Percentiles rank a stretch among this genome's conserved stretches.
Conservation (phyloP, 441 rosid species). For the Omphalea diandra region DNA sequence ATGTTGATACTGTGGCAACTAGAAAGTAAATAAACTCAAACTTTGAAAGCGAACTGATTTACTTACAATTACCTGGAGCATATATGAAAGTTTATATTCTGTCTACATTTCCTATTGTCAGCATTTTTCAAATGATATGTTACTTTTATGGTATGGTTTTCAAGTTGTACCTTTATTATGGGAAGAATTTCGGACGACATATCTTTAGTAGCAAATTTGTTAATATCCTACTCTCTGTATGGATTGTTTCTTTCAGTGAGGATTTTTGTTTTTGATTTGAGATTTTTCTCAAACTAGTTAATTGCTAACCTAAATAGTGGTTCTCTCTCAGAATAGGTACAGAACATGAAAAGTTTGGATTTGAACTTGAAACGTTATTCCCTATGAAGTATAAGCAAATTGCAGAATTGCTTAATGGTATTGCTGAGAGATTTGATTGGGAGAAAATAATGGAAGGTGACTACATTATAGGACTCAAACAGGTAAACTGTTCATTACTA, state of each 20-base stretch:
- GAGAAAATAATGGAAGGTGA: conserved; percentile 93
- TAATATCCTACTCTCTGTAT: not conserved
- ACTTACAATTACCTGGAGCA: not conserved
- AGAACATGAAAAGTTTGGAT: conserved; percentile 98
- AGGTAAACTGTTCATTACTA: conserved; percentile 56
- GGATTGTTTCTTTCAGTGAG: not conserved
- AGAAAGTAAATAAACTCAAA: not conserved
- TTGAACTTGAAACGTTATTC: conserved; percentile 65
- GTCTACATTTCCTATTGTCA: not conserved
- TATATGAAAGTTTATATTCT: not conserved
- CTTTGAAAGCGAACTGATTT: not conserved
- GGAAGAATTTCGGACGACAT: not conserved
- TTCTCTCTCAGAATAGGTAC: conserved; percentile 87
- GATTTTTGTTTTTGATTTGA: not conserved
- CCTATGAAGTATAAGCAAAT: conserved; percentile 98
- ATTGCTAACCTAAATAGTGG: conserved; percentile 29
- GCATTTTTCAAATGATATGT: not conserved
- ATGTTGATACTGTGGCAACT: not conserved
- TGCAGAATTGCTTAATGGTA: conserved; percentile 82
- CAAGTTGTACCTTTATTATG: not conserved
- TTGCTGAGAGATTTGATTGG: conserved; percentile 99
- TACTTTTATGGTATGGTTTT: not conserved
- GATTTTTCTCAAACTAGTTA: conserved; percentile 4
- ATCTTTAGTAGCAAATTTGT: not conserved
- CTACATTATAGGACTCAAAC: conserved; percentile 84